Conservation (phyloP, 179 eudicot genomes). For the Carnegiea gigantea region DNA sequence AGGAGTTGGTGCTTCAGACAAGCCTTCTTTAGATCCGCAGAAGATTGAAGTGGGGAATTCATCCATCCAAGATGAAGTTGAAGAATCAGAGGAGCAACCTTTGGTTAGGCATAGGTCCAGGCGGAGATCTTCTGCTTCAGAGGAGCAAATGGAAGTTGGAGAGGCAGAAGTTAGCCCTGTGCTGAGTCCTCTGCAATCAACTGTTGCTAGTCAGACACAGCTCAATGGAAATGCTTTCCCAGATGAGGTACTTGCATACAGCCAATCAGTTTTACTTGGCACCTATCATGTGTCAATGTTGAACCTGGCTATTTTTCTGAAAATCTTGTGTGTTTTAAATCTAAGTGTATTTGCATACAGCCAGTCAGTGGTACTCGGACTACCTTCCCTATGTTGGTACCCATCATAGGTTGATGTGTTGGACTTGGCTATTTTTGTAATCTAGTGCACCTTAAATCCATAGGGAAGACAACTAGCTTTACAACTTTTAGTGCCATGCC, state of each 20-base stretch:
- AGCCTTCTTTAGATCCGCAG: constrained; percentile 31
- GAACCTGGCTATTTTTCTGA: not conserved
- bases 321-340: not conserved
- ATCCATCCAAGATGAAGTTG: constrained; percentile 65
- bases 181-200: constrained; percentile 32
- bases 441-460: not conserved
- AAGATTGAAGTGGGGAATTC: constrained; percentile 64
- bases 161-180: constrained; percentile 48
- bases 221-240: constrained; percentile 44
- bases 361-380: no score
- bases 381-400: not conserved
- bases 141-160: constrained; percentile 39
- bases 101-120: constrained; percentile 75
- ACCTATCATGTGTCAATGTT: not conserved
- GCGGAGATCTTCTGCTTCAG: constrained; percentile 44
- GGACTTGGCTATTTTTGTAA: not conserved
- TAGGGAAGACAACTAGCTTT: not conserved
- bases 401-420: not conserved
- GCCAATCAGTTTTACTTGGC: not conserved
- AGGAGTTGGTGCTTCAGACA: constrained; percentile 27
- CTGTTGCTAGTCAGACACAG: constrained; percentile 29
- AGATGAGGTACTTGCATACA: constrained; percentile 57
- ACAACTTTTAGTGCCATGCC: not conserved
- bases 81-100: constrained; percentile 78
- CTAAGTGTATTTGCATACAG: not conserved